Base-by-base conservation (phyloP, 768 basidiomycete species). In the Lyophyllum shimeji region DNA sequence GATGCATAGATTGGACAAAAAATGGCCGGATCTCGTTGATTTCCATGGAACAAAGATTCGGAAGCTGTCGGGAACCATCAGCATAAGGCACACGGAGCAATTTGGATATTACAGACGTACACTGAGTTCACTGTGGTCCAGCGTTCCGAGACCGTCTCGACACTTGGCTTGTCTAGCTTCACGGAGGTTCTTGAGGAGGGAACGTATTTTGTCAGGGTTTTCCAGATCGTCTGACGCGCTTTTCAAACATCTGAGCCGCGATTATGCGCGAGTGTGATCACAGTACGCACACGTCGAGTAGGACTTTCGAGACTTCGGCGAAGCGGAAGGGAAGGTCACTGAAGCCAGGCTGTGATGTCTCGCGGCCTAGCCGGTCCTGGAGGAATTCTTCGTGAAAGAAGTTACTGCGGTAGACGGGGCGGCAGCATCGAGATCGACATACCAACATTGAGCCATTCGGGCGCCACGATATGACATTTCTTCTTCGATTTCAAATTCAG, bases 81-180 rank as follows among this genome's bases (percentile, higher is more conserved):
- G 39, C 33, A 50, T 50, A 42, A 17, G 18, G 49, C n/a, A 15
- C 27, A 25, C 12, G 31, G 9, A 4, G 18, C 47, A 49, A 27
- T 33, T 43, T 23, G 37, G 45, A 42, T 51, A 43, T 46, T 33
- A 12, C 55, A 29, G 7, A 72, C 86, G 40, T 69, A 92, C 93
- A 71, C 84, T 85, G 24, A 94, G 79, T 68, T 91, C 89, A 60
- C 84, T 89, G 65, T 91, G 82, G 68, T 95, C 90, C 25, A 97
- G 77, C 56, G 82, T 83, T 57, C 81, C 78, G 1, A 98, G 74
- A 78, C 95, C 95, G 52, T 90, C 84, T 58, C 95, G 76, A 72
- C 90, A 88, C 67, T 99, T 99, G 7, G 95, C 90, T 69, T 98
- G 96, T 37, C 97, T 82, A 12, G 92, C 93, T 75, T 98, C 95